Evolutionary conservation across 352 stramenopile genomes (phyloP), one percentile per base, ranked within the genome.

Genomic region (Peronospora farinosa): DNA sequence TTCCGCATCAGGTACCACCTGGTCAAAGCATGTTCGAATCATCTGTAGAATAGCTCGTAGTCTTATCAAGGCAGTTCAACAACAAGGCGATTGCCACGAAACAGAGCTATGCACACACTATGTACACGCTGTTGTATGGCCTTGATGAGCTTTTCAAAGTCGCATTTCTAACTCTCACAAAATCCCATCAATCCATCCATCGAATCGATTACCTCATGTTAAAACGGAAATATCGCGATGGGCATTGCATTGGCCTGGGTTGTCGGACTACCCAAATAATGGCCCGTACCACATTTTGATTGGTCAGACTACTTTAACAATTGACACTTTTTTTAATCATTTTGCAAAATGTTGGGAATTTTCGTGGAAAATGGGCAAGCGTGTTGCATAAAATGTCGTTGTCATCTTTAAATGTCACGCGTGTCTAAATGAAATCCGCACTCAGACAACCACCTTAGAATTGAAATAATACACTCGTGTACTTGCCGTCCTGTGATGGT

Each of bases 281-380:
- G 16, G 11, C 1, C 16, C 13, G 11, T 39, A 7, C 27, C 27
- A 45, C 6, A n/a, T 8, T 40, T 28, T 44, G 11, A 60, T 55
- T 60, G 39, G 53, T 30, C 32, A 8, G 33, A 17, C 32, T 33
- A 55, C 53, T 55, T 61, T 46, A 56, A 56, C 37, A 56, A 43
- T 49, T 39, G 31, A 33, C 30, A 17, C 38, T 35, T 2, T 6
- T 37, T 42, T 42, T 42, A n/a, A n/a, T n/a, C 16, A 47, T 23
- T 51, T 41, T 19, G 17, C 8, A 7, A 50, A 47, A 37, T 19
- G 27, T 38, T 47, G 12, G 28, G 28, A 32, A 32, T 3, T 32
- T 21, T 12, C 10, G 5, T 3, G 10, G 2, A 32, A 9, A 9
- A 32, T 32, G 12, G 7, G 10, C 10, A 7, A 32, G 7, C 28